These are phyloP conservation scores for Porogramme epimiltina DNA, from an alignment of 1,284 basidiomycete species.

Conservation along the genomic window DNA sequence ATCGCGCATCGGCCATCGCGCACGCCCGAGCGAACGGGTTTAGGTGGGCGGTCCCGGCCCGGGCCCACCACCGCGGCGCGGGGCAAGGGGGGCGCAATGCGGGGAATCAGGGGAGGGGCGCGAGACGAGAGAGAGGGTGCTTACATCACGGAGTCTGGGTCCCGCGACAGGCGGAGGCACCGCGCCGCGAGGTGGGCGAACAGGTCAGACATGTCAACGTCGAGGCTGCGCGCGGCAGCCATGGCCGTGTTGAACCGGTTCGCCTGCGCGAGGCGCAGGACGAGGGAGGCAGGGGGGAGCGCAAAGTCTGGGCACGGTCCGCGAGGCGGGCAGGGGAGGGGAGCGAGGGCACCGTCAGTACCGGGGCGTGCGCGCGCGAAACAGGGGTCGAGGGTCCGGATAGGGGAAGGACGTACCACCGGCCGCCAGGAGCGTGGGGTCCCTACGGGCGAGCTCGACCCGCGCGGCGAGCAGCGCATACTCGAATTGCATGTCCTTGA, in stretches of 20 bases:
- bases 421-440: conserved; percentile 51
- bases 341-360: neutral
- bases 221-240: conserved; percentile 72
- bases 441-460: conserved; percentile 70
- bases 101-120: too few species aligned
- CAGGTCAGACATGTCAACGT: conserved; percentile 85
- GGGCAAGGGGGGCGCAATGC: too few species aligned
- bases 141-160: conserved; percentile 57
- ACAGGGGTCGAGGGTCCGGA: conserved; percentile 14
- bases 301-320: conserved; percentile 55
- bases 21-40: too few species aligned
- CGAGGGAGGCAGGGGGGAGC: conserved; percentile 71
- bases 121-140: too few species aligned
- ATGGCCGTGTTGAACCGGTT: conserved; percentile 85
- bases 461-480: conserved; percentile 82
- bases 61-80: too few species aligned
- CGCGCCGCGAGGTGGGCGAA: conserved; percentile 81
- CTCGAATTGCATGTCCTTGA: conserved; percentile 85
- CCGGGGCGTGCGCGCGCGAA: neutral
- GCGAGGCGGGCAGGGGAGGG: too few species aligned
- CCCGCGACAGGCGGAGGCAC: conserved; percentile 74
- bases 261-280: conserved; percentile 80
- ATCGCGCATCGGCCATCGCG: too few species aligned
- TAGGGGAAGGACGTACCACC: conserved; percentile 39
- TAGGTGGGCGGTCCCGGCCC: too few species aligned